Evolutionary conservation across 805 yeast species (phyloP).

Genomic region (Wickerhamomyces chaumierensis): DNA sequence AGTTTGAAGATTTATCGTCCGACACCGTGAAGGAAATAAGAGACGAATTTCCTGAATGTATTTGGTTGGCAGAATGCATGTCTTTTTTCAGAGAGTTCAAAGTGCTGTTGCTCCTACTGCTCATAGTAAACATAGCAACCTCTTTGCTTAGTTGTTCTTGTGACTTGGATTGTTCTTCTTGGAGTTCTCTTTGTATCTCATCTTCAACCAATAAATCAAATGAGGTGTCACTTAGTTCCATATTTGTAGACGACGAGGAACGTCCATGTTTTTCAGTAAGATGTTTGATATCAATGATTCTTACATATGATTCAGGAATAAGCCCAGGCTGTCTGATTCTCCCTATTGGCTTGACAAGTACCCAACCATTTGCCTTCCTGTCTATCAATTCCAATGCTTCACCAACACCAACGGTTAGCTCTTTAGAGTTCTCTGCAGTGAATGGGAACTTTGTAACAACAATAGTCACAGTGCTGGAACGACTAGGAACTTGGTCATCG

Average conservation of each 20-base stretch:
- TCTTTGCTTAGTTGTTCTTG: neutral
- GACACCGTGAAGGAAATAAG: neutral
- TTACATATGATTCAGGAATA: constrained; percentile 39
- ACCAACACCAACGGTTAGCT: constrained; percentile 35
- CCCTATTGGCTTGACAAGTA: constrained; percentile 43
- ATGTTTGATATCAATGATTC: constrained; percentile 22
- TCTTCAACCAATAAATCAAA: neutral
- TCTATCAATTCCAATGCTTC: constrained; percentile 40
- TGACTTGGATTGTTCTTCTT: neutral
- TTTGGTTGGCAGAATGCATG: neutral
- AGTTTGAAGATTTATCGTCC: neutral
- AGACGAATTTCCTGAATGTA: neutral
- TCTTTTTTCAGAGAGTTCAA: neutral
- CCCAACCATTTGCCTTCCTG: constrained; percentile 41
- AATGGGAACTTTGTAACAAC: constrained; percentile 36
- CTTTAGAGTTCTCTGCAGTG: constrained; percentile 30
- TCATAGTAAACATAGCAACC: neutral
- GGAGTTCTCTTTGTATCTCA: neutral
- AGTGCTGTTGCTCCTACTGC: neutral
- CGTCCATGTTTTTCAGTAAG: neutral
- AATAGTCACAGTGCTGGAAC: constrained; percentile 15
- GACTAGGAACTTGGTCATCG: constrained; percentile 2
- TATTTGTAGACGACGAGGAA: too few species aligned
- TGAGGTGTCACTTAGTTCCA: neutral
- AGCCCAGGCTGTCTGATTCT: constrained; percentile 34